Percentiles rank a stretch among this genome's conserved stretches.
phyloP scores from a whole-genome alignment of 352 stramenopile species.

The Phytophthora pluvialis region DNA sequence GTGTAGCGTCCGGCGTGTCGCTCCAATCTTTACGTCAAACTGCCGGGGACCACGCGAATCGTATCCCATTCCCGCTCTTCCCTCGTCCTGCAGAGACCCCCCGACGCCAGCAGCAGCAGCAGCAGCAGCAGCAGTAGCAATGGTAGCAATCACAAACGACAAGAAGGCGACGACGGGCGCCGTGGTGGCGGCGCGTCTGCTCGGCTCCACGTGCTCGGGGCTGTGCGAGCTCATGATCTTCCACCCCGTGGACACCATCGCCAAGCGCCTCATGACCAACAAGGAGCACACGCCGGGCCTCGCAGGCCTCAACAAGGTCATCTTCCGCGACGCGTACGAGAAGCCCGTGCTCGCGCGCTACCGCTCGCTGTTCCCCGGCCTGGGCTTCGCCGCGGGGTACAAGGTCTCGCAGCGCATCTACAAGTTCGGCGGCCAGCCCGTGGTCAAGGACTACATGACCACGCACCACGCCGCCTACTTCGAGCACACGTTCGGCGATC shows the following conservation, averaged over 20 bases:
- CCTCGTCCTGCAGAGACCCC: constrained; percentile 13
- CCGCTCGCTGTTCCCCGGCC: constrained; percentile 90
- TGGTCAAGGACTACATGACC: constrained; percentile 94
- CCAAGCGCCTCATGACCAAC: constrained; percentile 96
- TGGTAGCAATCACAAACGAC: constrained; percentile 59
- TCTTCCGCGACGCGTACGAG: constrained; percentile 90
- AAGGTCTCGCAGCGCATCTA: constrained; percentile 97
- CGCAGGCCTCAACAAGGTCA: constrained; percentile 73
- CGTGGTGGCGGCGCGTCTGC: constrained; percentile 78
- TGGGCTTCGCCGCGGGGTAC: constrained; percentile 95
- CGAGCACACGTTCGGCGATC: constrained; percentile 90
- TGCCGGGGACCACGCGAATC: constrained; percentile 1
- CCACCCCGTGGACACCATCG: constrained; percentile 95
- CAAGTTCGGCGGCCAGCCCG: constrained; percentile 96
- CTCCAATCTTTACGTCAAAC: constrained; percentile 8
- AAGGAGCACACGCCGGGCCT: constrained; percentile 63
- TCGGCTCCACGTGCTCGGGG: constrained; percentile 92
- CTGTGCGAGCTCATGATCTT: constrained; percentile 95
- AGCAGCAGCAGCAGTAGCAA: constrained; percentile 13
- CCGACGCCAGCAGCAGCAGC: not conserved
- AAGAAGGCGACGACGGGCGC: constrained; percentile 49
- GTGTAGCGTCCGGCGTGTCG: constrained; percentile 17
- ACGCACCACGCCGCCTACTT: constrained; percentile 90
- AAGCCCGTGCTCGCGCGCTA: constrained; percentile 84
- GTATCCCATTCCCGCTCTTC: constrained; percentile 30